Percentiles rank a stretch among this genome's conserved stretches.
These are phyloP conservation scores for Eucalyptus caleyi DNA, from an alignment of 345 rosid species.

Conservation along the genomic window DNA sequence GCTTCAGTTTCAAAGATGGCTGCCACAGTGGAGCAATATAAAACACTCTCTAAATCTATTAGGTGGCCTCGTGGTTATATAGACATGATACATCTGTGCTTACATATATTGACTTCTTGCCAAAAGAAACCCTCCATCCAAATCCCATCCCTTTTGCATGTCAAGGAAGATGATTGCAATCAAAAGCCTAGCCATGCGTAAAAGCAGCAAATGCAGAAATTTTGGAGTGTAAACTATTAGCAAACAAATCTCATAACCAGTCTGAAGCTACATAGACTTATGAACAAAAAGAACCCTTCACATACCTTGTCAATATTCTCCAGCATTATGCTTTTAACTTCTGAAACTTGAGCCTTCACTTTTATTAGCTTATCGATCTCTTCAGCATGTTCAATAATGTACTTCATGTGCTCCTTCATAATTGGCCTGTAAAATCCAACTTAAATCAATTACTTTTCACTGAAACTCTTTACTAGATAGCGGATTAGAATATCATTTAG, in stretches of 20 bases:
- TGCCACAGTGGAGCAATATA: not conserved
- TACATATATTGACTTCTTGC: not conserved
- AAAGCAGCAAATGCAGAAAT: not conserved
- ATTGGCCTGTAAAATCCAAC: conserved; percentile 43
- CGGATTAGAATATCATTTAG: not conserved
- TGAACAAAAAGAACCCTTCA: not conserved
- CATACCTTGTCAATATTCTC: conserved; percentile 92
- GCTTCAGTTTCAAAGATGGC: not conserved
- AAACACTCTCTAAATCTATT: not conserved
- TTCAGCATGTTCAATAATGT: conserved; percentile 84
- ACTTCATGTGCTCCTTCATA: conserved; percentile 97
- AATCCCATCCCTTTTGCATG: not conserved
- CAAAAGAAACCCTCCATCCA: not conserved
- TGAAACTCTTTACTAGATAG: not conserved
- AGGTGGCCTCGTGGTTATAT: not conserved
- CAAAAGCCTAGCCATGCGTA: not conserved
- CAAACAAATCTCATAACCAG: not conserved
- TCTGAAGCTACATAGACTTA: not conserved
- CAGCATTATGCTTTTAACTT: conserved; percentile 91
- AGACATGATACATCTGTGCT: not conserved
- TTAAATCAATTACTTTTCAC: not conserved
- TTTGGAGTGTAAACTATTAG: not conserved
- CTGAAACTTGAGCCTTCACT: conserved; percentile 98
- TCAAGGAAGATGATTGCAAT: not conserved
- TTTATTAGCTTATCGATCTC: conserved; percentile 90